phyloP scores from a whole-genome alignment of 2,329 filamentous ascomycete genomes.

The Orbilia oligospora region DNA sequence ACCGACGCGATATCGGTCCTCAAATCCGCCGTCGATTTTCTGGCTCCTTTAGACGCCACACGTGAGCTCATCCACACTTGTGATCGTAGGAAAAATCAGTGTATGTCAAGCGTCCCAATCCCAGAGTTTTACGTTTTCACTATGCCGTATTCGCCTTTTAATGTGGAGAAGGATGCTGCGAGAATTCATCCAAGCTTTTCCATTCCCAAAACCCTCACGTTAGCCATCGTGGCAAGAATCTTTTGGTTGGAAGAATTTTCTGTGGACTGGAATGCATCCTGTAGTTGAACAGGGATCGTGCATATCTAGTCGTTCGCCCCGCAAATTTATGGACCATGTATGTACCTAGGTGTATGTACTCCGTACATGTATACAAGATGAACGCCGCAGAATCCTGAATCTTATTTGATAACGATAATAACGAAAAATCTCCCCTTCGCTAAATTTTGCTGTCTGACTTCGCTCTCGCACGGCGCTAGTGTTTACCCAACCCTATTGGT shows the following conservation, averaged over 20 bases:
- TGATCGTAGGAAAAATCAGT: constrained; percentile 17
- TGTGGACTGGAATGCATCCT: constrained; percentile 6
- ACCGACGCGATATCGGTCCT: constrained; percentile 51
- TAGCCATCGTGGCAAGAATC: constrained; percentile 34
- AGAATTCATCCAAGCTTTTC: constrained; percentile 16
- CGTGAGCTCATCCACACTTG: constrained; percentile 40
- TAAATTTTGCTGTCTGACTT: constrained; percentile 7
- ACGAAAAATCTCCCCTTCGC: constrained; percentile 12
- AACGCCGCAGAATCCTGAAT: background rate
- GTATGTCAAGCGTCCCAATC: constrained; percentile 21
- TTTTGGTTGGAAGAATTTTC: constrained; percentile 32
- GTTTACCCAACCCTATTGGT: constrained; percentile 12
- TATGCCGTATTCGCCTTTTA: constrained; percentile 20
- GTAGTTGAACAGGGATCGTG: constrained; percentile 16
- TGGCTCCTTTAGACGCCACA: constrained; percentile 13
- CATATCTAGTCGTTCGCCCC: constrained; percentile 11
- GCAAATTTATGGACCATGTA: constrained; percentile 13
- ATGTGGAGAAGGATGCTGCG: constrained; percentile 14
- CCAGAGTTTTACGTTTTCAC: constrained; percentile 32
- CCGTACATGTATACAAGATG: background rate
- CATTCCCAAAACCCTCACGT: constrained; percentile 1
- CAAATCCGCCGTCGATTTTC: constrained; percentile 12
- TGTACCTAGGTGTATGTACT: too few relatives aligned
- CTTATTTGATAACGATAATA: constrained; percentile 32
- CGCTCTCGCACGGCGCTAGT: constrained; percentile 3